Evolutionary conservation across 768 basidiomycete genomes (phyloP), one percentile per base, ranked within the genome.

Genomic region (Tylopilus plumbeoviolaceoides): DNA sequence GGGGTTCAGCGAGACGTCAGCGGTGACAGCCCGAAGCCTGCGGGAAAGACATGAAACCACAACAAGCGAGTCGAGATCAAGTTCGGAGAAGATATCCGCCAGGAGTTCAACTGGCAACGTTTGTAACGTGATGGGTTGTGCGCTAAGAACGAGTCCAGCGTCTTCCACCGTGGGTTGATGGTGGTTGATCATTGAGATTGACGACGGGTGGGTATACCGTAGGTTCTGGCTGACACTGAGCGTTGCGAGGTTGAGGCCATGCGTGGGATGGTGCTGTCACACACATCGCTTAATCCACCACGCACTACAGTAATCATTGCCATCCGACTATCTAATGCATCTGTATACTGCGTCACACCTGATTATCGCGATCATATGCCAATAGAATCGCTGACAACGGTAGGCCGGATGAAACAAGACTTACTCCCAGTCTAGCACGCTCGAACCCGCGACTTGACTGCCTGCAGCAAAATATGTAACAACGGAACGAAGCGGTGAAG

Each of bases 31-130:
- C 40, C 77, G 73, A 21, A 91, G 70, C 39, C 79, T 73, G 54
- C 76, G 78, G 5, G 86, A 89, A 27, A 90, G 70, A 52, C 80
- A 78, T 14, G 87, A 81, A 56, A 80, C 68, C 17, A 63, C 73
- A 50, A 88, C 70, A 28, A 90, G 78, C 12, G 81, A 78, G 25
- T 73, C 67, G 18, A 91, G 71, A 60, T 86, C 82, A 45, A 91
- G 78, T 60, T 89, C 82, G 40, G 79, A 74, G 36, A 91, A 73
- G 30, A 91, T 83, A 54, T 84, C 81, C 17, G 82, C 85, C 51
- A 90, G 79, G 48, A 91, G 76, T 63, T 91, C 89, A 40, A 87
- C 85, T n/a, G 89, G 87, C 7, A 91, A 73, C 6, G 74, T 72
- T 59, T 85, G 75, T 9, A 77, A 59, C 15, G 62, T 53, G 23